Evolutionary conservation across 2,329 filamentous ascomycete genomes (phyloP).

Genomic region (Epichloe festucae): DNA sequence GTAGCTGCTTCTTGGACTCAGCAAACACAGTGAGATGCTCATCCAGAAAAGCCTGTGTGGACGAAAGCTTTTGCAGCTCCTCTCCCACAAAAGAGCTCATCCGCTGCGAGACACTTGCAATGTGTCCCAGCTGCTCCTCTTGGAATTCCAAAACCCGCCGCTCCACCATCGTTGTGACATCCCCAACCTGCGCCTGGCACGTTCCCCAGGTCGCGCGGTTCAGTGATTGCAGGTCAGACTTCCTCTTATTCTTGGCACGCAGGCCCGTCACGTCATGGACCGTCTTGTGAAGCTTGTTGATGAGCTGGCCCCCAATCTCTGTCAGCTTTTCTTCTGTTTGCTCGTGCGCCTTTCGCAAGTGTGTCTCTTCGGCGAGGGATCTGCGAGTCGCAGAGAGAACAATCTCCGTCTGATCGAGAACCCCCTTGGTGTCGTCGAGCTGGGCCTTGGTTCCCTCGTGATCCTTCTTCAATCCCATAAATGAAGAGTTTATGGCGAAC

Average conservation of each 20-base stretch:
- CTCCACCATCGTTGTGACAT: conserved; percentile 68
- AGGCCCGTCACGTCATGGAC: conserved; percentile 70
- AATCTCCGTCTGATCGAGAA: conserved; percentile 79
- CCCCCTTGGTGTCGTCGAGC: conserved; percentile 68
- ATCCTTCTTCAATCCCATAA: conserved; percentile 80
- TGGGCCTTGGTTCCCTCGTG: conserved; percentile 62
- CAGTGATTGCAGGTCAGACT: conserved; percentile 66
- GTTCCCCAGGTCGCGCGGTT: conserved; percentile 71
- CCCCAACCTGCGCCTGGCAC: conserved; percentile 61
- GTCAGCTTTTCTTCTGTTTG: conserved; percentile 69
- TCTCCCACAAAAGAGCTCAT: conserved; percentile 66
- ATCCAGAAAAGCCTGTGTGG: conserved; percentile 57
- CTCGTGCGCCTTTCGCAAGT: conserved; percentile 71
- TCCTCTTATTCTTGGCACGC: conserved; percentile 74
- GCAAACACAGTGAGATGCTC: conserved; percentile 56
- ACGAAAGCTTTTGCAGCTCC: conserved; percentile 59
- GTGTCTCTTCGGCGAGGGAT: conserved; percentile 65
- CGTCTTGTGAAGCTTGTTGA: conserved; percentile 65
- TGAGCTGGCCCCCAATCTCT: conserved; percentile 59
- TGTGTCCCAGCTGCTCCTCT: conserved; percentile 55
- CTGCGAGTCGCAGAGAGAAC: conserved; percentile 67
- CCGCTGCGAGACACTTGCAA: conserved; percentile 52
- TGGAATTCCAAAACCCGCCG: conserved; percentile 60
- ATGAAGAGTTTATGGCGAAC: conserved; percentile 71
- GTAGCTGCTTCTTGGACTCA: conserved; percentile 53